Conservation (phyloP, 1,139 yeast species). For the Candida tropicalis region DNA sequence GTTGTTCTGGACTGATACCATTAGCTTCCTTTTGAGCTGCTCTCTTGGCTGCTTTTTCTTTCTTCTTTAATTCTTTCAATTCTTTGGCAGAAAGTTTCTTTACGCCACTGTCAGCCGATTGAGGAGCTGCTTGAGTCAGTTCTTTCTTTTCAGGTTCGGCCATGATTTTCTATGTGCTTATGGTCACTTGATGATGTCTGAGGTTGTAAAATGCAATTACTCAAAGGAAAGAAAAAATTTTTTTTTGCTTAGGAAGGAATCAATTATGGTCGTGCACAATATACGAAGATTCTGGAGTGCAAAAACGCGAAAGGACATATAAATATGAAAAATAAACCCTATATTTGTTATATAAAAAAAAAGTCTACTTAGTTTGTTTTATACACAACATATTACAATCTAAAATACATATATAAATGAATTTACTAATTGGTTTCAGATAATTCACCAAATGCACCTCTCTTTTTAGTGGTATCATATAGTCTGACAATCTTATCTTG, state of each 20-base stretch:
- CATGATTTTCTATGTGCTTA: not conserved
- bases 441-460: constrained; percentile 55
- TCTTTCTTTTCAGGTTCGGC: constrained; percentile 8
- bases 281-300: too few relatives aligned
- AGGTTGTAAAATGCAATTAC: not conserved
- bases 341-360: too few relatives aligned
- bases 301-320: too few relatives aligned
- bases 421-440: constrained; percentile 22
- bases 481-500: constrained; percentile 90
- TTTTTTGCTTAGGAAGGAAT: not conserved
- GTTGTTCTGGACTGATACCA: constrained; percentile 51
- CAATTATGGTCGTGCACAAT: not conserved
- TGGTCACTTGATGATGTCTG: not conserved
- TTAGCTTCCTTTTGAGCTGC: constrained; percentile 64
- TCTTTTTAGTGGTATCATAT: constrained; percentile 84
- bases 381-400: too few relatives aligned
- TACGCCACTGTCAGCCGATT: constrained; percentile 8
- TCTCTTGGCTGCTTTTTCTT: constrained; percentile 88
- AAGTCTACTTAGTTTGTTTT: too few relatives aligned
- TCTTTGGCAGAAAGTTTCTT: constrained; percentile 70
- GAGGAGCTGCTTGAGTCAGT: constrained; percentile 10
- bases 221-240: not conserved
- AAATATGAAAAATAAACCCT: too few relatives aligned
- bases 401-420: too few relatives aligned
- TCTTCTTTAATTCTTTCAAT: constrained; percentile 82